Evolutionary conservation across 371 early-diverging fungal genomes (phyloP).

Genomic region (Rhizopus sp.): DNA sequence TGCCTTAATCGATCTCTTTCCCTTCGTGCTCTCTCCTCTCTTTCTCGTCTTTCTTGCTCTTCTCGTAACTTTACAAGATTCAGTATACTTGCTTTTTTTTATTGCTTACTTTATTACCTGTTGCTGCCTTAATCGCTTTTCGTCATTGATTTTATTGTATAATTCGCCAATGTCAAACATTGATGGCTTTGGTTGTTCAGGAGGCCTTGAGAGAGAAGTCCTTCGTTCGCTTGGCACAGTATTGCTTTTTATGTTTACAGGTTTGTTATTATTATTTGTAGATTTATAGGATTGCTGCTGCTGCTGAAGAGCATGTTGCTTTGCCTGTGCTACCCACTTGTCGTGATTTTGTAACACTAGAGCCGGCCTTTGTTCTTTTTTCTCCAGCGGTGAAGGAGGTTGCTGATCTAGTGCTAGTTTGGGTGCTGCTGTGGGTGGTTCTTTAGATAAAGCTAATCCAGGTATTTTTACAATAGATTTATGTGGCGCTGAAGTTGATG

Average conservation of each 20-base stretch:
- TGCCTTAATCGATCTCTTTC: conserved; percentile 17
- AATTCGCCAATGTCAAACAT: conserved; percentile 32
- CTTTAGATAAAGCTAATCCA: conserved; percentile 10
- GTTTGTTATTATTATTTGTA: neutral
- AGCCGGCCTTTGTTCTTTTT: conserved; percentile 19
- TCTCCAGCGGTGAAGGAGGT: conserved; percentile 11
- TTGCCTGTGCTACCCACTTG: conserved; percentile 34
- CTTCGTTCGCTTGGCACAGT: neutral
- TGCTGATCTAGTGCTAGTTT: conserved; percentile 5
- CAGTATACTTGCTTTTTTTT: no score
- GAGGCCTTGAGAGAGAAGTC: neutral
- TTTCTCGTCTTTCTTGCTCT: conserved; percentile 22
- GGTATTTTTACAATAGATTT: conserved; percentile 5
- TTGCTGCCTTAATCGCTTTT: conserved; percentile 31
- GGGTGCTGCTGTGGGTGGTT: neutral
- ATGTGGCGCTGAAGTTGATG: neutral
- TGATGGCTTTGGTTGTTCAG: conserved; percentile 1
- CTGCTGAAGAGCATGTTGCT: conserved; percentile 16
- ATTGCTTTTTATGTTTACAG: neutral
- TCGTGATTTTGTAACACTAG: conserved; percentile 32
- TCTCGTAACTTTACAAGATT: conserved; percentile 19
- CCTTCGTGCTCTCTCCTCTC: conserved; percentile 18
- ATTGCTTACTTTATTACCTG: conserved; percentile 20
- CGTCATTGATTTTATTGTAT: conserved; percentile 31
- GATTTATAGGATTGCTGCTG: conserved; percentile 5